A percentile compares a stretch with the other conserved stretches of the same genome.
These are phyloP conservation scores for Aspergillus sp. DNA, from an alignment of 2,329 filamentous ascomycete genomes.

Conservation along the genomic window DNA sequence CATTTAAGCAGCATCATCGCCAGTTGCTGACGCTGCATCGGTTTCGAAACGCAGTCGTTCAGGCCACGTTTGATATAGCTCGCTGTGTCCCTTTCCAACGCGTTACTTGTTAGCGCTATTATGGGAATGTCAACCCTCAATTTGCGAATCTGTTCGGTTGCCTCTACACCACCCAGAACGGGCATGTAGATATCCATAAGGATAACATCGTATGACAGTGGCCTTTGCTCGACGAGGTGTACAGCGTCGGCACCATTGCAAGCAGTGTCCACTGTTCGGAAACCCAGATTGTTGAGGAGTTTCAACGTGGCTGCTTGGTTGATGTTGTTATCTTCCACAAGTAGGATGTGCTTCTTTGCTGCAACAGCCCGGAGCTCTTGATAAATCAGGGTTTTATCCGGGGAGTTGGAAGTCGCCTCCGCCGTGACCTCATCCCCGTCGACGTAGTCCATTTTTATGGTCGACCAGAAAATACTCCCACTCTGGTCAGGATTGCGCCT, in stretches of 20 bases:
- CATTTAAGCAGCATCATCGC: too few species aligned
- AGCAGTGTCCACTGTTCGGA: slow-evolving; percentile 43
- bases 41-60: too few species aligned
- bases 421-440: too few species aligned
- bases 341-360: slow-evolving; percentile 39
- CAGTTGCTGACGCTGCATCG: too few species aligned
- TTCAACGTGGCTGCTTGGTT: slow-evolving; percentile 45
- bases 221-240: slow-evolving; percentile 41
- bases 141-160: slow-evolving; percentile 44
- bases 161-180: slow-evolving; percentile 46
- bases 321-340: slow-evolving; percentile 45
- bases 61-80: too few species aligned
- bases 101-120: too few species aligned
- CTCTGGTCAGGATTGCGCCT: too few species aligned
- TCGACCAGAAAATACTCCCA: too few species aligned
- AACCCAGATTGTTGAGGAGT: slow-evolving; percentile 40
- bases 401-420: too few species aligned
- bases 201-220: slow-evolving; percentile 44
- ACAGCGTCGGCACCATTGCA: slow-evolving; percentile 48
- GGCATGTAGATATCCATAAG: slow-evolving; percentile 53
- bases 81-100: too few species aligned
- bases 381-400: too few species aligned
- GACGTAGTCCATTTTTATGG: too few species aligned
- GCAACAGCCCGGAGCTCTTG: slow-evolving; percentile 14
- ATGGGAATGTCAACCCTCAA: slow-evolving; percentile 11